Percentiles rank a stretch among this genome's conserved stretches.
These are phyloP conservation scores for Hymenoscyphus linearis DNA, from an alignment of 2,329 filamentous ascomycete genomes.

Conservation along the genomic window DNA sequence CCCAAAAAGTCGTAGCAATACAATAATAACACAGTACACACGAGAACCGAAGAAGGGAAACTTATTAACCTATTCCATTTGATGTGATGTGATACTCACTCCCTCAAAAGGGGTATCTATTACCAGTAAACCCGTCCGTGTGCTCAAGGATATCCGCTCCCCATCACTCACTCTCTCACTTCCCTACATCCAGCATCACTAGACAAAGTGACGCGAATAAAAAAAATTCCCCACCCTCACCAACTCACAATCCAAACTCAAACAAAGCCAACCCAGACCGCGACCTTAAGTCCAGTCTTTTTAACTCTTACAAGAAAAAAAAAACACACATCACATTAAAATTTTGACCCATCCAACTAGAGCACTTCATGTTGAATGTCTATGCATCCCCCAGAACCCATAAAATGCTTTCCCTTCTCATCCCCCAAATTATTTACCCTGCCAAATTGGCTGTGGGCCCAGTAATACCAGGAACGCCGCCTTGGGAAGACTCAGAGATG, in stretches of 20 bases:
- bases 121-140: background rate
- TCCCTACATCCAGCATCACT: background rate
- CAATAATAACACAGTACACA: background rate
- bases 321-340: background rate
- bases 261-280: background rate
- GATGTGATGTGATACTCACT: background rate
- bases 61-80: background rate
- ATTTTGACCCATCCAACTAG: slow-evolving; percentile 7
- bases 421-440: slow-evolving; percentile 16
- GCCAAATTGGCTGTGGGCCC: slow-evolving; percentile 19
- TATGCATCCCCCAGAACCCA: background rate
- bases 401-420: background rate
- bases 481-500: slow-evolving; percentile 6
- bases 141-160: background rate
- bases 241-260: background rate
- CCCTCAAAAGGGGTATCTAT: background rate
- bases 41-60: background rate
- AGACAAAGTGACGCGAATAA: background rate
- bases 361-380: slow-evolving; percentile 18
- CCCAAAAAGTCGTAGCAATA: no score
- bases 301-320: background rate
- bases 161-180: background rate
- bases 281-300: background rate
- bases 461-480: background rate
- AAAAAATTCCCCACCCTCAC: background rate